Conservation (phyloP, 2,329 filamentous ascomycete genomes). For the Dactylellina leptospora region DNA sequence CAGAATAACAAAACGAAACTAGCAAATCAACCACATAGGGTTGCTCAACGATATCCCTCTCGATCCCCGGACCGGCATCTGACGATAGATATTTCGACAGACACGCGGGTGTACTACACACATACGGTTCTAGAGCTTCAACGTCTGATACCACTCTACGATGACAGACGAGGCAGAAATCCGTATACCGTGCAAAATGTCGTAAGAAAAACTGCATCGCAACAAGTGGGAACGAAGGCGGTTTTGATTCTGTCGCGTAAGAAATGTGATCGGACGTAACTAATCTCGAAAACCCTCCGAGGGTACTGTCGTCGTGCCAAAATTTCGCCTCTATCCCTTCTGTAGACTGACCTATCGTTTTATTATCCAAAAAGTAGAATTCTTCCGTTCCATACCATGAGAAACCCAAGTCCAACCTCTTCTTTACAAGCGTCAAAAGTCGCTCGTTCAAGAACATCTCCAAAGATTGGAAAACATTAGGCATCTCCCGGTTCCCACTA, state of each 20-base stretch:
- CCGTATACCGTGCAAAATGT: conserved; percentile 80
- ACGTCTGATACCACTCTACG: conserved; percentile 71
- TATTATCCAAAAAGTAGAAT: conserved; percentile 61
- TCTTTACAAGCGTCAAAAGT: conserved; percentile 71
- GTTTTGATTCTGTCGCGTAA: conserved; percentile 61
- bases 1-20: conserved; percentile 79
- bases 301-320: conserved; percentile 55
- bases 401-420: conserved; percentile 66
- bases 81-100: conserved; percentile 88
- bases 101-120: conserved; percentile 78
- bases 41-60: conserved; percentile 81
- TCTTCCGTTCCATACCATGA: conserved; percentile 75
- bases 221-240: conserved; percentile 66
- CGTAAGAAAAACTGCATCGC: conserved; percentile 72
- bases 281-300: conserved; percentile 39
- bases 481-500: conserved; percentile 17
- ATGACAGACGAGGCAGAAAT: conserved; percentile 89
- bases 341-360: conserved; percentile 1
- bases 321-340: conserved; percentile 51
- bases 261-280: conserved; percentile 61
- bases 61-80: conserved; percentile 84
- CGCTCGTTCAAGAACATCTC: conserved; percentile 68
- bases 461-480: conserved; percentile 31
- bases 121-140: conserved; percentile 77
- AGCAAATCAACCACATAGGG: conserved; percentile 86